phyloP scores from a whole-genome alignment of 225 moss, liverwort and hornwort genomes.

The Polytrichum commune region DNA sequence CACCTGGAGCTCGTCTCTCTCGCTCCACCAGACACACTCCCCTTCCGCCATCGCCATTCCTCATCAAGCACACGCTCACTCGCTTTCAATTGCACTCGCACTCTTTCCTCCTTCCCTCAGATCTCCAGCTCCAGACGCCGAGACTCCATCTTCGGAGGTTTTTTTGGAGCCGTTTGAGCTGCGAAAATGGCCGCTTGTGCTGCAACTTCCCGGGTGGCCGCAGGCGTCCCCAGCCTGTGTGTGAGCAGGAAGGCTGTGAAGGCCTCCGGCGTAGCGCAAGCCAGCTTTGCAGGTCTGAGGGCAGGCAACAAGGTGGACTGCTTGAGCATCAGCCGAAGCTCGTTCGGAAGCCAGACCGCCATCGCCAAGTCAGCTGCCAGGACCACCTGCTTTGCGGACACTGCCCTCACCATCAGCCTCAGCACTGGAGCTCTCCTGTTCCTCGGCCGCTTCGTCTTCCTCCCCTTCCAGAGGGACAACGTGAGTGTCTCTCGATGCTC shows the following conservation, averaged over 20 bases:
- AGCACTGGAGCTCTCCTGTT: conserved; percentile 73
- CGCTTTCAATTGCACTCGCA: too few species aligned
- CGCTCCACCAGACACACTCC: too few species aligned
- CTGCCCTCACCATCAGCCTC: conserved; percentile 48
- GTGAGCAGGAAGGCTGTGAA: conserved; percentile 29
- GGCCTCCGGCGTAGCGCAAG: conserved; percentile 34
- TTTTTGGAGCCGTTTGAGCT: too few species aligned
- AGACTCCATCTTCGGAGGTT: too few species aligned
- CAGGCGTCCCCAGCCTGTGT: conserved; percentile 56
- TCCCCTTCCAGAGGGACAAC: conserved; percentile 75
- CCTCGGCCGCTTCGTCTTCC: conserved; percentile 78
- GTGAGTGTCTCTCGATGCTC: conserved; percentile 12
- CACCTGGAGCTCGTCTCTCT: too few species aligned
- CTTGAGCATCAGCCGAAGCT: conserved; percentile 33
- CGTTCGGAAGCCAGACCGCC: conserved; percentile 44
- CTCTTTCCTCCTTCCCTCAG: too few species aligned
- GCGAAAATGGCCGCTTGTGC: conserved; percentile 42
- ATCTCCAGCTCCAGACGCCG: too few species aligned
- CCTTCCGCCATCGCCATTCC: too few species aligned
- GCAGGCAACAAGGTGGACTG: conserved; percentile 48
- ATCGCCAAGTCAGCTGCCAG: conserved; percentile 33
- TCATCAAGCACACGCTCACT: too few species aligned
- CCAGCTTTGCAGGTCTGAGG: conserved; percentile 53
- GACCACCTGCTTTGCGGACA: conserved; percentile 49
- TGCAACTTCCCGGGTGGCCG: conserved; percentile 34